Percentiles rank a stretch among this genome's conserved stretches.
These are phyloP conservation scores for Kodamaea sp. DNA, from an alignment of 1,139 yeast species.

Conservation along the genomic window DNA sequence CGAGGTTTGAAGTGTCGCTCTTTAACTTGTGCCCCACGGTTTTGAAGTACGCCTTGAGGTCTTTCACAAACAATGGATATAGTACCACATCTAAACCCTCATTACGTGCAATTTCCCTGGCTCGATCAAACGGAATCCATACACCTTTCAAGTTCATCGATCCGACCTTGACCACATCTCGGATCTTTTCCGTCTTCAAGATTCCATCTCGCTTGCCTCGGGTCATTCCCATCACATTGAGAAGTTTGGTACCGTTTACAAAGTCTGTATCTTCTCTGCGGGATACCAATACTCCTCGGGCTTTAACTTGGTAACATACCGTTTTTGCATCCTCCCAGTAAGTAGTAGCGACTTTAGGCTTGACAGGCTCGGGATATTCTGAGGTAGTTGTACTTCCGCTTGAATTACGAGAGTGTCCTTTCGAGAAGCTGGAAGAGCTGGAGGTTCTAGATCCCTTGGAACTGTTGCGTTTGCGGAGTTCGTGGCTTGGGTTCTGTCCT, in stretches of 20 bases:
- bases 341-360: conserved; percentile 46
- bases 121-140: conserved; percentile 59
- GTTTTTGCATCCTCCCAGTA: conserved; percentile 53
- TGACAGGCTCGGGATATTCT: conserved; percentile 17
- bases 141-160: conserved; percentile 58
- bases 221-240: conserved; percentile 59
- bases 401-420: conserved; percentile 9
- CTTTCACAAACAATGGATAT: conserved; percentile 49
- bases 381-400: conserved; percentile 5
- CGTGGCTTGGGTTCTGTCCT: not conserved
- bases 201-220: conserved; percentile 60
- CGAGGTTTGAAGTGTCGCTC: conserved; percentile 13
- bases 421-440: conserved; percentile 1
- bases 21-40: conserved; percentile 28
- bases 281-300: conserved; percentile 46
- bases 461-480: not conserved
- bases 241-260: conserved; percentile 56
- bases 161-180: conserved; percentile 52
- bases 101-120: conserved; percentile 51
- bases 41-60: conserved; percentile 37
- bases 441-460: conserved; percentile 1
- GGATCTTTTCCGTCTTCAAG: conserved; percentile 46
- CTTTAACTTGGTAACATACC: conserved; percentile 51
- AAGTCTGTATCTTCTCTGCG: conserved; percentile 54
- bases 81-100: conserved; percentile 44